Evolutionary conservation across 2,329 filamentous ascomycete species (phyloP), one percentile per base, ranked within the genome.

Genomic region (Xylaria sp.): DNA sequence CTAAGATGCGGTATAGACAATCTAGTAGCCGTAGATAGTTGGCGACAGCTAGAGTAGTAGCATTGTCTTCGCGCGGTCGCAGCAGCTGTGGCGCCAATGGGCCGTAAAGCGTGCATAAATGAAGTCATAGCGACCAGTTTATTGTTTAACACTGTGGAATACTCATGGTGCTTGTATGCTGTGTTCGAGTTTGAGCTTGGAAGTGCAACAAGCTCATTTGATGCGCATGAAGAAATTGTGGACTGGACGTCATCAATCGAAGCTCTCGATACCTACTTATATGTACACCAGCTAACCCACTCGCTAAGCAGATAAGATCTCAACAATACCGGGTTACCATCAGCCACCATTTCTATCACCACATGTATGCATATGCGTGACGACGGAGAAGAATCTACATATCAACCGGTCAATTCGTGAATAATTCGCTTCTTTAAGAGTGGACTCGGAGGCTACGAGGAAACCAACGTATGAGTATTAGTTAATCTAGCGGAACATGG

Each of bases 201-300:
- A 51, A 58, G 60, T 70, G 68, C 65, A 65, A 54, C 60, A 68
- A 61, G 60, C 53, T 51, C 48, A 60, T 55, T 51, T 25, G 60
- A 59, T 55, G 59, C 50, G 59, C 53, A 42, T 42, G 35, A 32
- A 66, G 55, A 73, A 74, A 73, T 67, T 66, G 66, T 74, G 71
- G 70, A 62, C 66, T 68, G 53, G 65, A 75, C 74, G 74, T 76
- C 75, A 76, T 77, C 48, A 70, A 57, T 62, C 47, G 60, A 27
- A 65, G 63, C 48, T 60, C 37, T n/a, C n/a, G n/a, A n/a, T n/a
- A n/a, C n/a, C n/a, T n/a, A n/a, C n/a, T n/a, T n/a, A n/a, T 21
- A 54, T 8, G 3, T 10, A 21, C 5, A 47, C 50, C 65, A 66
- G n/a, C 6, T 47, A 58, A 47, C 21, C 44, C 25, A 59, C 1